Percentiles rank a stretch among this genome's conserved stretches.
Conservation (phyloP, 805 yeast species). For the Sugiyamaella qingdaonensis region DNA sequence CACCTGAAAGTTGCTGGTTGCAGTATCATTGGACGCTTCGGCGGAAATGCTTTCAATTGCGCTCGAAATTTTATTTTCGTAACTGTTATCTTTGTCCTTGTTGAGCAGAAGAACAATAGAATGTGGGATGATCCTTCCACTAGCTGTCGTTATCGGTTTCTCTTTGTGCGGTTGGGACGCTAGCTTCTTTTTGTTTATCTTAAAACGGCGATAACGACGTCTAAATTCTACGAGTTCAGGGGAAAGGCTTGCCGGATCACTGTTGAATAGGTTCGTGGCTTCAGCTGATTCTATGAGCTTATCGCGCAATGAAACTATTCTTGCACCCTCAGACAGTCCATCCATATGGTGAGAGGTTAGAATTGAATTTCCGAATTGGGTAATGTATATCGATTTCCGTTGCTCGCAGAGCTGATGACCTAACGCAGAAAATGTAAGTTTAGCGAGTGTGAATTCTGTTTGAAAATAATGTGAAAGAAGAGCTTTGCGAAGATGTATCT, state of each 20-base stretch:
- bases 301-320: slow-evolving; percentile 12
- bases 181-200: slow-evolving; percentile 7
- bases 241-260: slow-evolving; percentile 3
- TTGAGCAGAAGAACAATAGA: neutral
- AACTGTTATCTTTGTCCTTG: neutral
- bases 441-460: too few species aligned
- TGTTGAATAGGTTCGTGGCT: slow-evolving; percentile 1
- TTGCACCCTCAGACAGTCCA: neutral
- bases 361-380: neutral
- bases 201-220: slow-evolving; percentile 8
- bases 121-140: slow-evolving; percentile 6
- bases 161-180: neutral
- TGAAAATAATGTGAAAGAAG: neutral
- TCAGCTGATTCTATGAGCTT: slow-evolving; percentile 7
- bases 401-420: neutral
- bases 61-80: neutral
- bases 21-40: too few species aligned
- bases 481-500: too few species aligned
- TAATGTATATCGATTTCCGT: neutral
- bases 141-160: neutral
- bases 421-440: too few species aligned
- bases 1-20: too few species aligned
- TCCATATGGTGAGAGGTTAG: neutral
- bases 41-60: neutral
- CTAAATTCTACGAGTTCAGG: slow-evolving; percentile 6